Evolutionary conservation across 371 early-diverging fungal species (phyloP).

Genomic region (Lichtheimia ornata): DNA sequence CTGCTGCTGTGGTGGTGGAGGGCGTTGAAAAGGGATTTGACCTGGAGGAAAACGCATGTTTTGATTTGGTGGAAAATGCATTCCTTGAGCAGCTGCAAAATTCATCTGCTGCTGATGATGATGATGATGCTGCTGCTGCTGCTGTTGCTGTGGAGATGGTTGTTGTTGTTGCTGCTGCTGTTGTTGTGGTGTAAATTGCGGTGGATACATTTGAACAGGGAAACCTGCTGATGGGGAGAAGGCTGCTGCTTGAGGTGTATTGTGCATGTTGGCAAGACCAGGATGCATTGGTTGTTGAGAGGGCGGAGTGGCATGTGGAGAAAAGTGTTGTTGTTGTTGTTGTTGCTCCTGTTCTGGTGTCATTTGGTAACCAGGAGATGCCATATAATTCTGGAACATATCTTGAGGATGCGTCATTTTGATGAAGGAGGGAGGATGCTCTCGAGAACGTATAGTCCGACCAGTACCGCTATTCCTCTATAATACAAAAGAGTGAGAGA

Average conservation of each 20-base stretch:
- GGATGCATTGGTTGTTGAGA: conserved; percentile 26
- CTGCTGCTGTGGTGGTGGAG: conserved; percentile 13
- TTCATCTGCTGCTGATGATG: conserved; percentile 19
- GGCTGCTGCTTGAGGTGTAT: conserved; percentile 3
- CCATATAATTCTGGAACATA: conserved; percentile 25
- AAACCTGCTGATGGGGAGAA: conserved; percentile 9
- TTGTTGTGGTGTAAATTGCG: conserved; percentile 21
- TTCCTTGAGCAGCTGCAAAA: conserved; percentile 9
- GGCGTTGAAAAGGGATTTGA: conserved; percentile 14
- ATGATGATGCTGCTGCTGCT: conserved; percentile 19
- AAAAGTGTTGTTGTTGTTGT: conserved; percentile 14
- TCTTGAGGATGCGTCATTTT: conserved; percentile 26
- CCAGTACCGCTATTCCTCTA: no score
- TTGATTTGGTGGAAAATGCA: conserved; percentile 18
- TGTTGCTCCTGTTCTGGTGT: conserved; percentile 15
- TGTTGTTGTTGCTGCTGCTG: conserved; percentile 23
- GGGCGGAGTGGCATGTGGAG: background rate
- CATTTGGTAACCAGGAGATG: conserved; percentile 24
- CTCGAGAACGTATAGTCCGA: no score
- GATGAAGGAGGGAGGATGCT: background rate
- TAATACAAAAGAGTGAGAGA: no score
- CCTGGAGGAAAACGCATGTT: conserved; percentile 14
- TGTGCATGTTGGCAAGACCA: conserved; percentile 16
- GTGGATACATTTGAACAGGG: conserved; percentile 21
- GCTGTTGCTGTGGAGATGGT: conserved; percentile 22